Evolutionary conservation across 192 early-diverging fungal species (phyloP).

Genomic region (Backusella tarrabulga): DNA sequence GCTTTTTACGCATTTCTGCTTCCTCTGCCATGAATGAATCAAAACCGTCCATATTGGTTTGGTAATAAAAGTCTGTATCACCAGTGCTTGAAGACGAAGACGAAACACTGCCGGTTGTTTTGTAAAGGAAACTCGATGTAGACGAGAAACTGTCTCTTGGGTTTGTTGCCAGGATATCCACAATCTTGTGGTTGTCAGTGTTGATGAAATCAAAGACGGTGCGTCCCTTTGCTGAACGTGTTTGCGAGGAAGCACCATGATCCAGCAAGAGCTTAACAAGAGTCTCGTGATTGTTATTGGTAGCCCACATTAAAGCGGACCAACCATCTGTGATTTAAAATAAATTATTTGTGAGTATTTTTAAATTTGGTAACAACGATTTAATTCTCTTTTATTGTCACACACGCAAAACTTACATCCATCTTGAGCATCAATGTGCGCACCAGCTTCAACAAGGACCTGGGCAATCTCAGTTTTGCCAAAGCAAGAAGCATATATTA

Average conservation of each 20-base stretch:
- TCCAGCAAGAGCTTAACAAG: constrained; percentile 77
- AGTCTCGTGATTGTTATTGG: constrained; percentile 76
- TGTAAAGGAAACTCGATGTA: constrained; percentile 27
- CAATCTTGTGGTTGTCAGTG: constrained; percentile 56
- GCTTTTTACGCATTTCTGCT: constrained; percentile 21
- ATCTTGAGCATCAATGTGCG: constrained; percentile 73
- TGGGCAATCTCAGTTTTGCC: constrained; percentile 72
- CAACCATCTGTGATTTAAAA: constrained; percentile 60
- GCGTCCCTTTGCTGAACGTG: constrained; percentile 70
- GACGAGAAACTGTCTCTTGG: constrained; percentile 36
- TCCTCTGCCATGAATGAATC: constrained; percentile 33
- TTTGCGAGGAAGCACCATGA: constrained; percentile 66
- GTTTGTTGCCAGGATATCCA: constrained; percentile 51
- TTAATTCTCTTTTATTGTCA: background rate
- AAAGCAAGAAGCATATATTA: constrained; percentile 90
- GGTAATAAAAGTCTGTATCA: constrained; percentile 38
- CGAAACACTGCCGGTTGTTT: constrained; percentile 30
- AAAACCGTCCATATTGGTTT: constrained; percentile 28
- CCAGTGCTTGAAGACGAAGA: constrained; percentile 23
- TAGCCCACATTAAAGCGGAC: constrained; percentile 94
- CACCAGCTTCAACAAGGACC: constrained; percentile 72
- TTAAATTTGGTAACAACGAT: constrained; percentile 6
- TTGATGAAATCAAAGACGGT: constrained; percentile 78
- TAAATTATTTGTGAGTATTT: background rate
- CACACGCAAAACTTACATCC: constrained; percentile 24